Conservation (phyloP, 768 basidiomycete species). For the Mycena indigotica region DNA sequence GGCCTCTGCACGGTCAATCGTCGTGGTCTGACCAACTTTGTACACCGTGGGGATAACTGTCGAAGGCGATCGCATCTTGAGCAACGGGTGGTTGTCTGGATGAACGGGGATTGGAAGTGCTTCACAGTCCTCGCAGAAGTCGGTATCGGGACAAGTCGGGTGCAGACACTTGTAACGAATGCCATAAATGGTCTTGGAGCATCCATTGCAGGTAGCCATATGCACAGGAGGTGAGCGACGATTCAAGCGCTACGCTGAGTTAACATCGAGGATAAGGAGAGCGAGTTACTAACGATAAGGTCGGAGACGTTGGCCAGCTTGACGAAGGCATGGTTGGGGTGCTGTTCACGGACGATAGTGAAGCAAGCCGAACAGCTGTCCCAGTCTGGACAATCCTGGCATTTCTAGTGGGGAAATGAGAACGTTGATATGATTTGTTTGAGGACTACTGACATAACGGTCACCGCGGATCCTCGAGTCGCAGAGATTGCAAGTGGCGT, state of each 20-base stretch:
- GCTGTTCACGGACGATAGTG: slow-evolving; percentile 69
- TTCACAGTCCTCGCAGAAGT: slow-evolving; percentile 80
- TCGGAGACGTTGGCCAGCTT: slow-evolving; percentile 56
- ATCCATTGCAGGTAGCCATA: slow-evolving; percentile 66
- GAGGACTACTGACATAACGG: slow-evolving; percentile 61
- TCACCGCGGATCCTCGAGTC: slow-evolving; percentile 67
- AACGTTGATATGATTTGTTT: neutral
- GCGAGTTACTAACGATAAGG: slow-evolving; percentile 51
- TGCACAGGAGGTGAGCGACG: slow-evolving; percentile 36
- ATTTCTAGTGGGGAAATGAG: slow-evolving; percentile 58
- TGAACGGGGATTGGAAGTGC: slow-evolving; percentile 78
- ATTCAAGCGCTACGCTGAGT: slow-evolving; percentile 29
- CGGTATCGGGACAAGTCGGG: slow-evolving; percentile 74
- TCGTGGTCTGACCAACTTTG: slow-evolving; percentile 30
- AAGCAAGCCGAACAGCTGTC: slow-evolving; percentile 77
- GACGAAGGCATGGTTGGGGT: slow-evolving; percentile 77
- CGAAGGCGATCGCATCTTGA: slow-evolving; percentile 67
- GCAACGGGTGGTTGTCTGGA: slow-evolving; percentile 66
- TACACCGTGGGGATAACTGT: slow-evolving; percentile 50
- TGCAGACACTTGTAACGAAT: slow-evolving; percentile 88
- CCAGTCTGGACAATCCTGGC: slow-evolving; percentile 79
- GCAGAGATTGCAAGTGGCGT: slow-evolving; percentile 77
- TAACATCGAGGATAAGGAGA: neutral
- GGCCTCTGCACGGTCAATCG: slow-evolving; percentile 21
- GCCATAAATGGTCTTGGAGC: slow-evolving; percentile 56